Percentiles rank a stretch among this genome's conserved stretches.
Evolutionary conservation across 2,329 filamentous ascomycete genomes (phyloP).

Genomic region (Ascochyta rabiei): DNA sequence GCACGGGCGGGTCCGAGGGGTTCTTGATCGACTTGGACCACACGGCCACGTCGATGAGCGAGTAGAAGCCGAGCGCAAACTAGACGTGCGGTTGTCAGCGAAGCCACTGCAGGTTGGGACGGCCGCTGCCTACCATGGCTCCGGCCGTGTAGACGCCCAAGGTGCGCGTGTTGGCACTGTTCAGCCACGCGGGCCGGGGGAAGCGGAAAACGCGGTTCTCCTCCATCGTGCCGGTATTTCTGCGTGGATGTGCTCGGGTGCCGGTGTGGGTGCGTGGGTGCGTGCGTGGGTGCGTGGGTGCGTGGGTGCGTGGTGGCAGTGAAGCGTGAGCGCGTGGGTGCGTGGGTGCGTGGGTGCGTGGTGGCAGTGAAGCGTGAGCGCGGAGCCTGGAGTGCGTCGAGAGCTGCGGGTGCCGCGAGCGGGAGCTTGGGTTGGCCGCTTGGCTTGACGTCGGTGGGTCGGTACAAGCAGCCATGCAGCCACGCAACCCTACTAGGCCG

Average conservation of each 20-base stretch:
- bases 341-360: no score
- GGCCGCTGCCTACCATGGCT: conserved; percentile 62
- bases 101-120: not conserved
- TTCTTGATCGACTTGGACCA: conserved; percentile 68
- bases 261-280: no score
- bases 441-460: conserved; percentile 24
- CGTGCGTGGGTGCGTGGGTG: not conserved
- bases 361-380: conserved; percentile 6
- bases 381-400: conserved; percentile 7
- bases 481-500: no score
- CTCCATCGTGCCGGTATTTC: conserved; percentile 46
- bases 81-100: conserved; percentile 36
- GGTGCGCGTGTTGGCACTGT: conserved; percentile 67
- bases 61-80: conserved; percentile 74
- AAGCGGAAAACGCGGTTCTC: conserved; percentile 69
- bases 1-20: conserved; percentile 59
- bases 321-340: not conserved
- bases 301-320: not conserved
- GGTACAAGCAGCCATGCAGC: no score
- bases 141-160: conserved; percentile 70
- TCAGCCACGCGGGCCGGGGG: conserved; percentile 70
- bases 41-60: conserved; percentile 69
- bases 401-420: conserved; percentile 30
- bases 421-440: conserved; percentile 39
- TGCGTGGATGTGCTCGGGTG: conserved; percentile 11